Percentiles rank a stretch among this genome's conserved stretches.
Conservation (phyloP, 768 basidiomycete genomes). For the Suillus discolor region DNA sequence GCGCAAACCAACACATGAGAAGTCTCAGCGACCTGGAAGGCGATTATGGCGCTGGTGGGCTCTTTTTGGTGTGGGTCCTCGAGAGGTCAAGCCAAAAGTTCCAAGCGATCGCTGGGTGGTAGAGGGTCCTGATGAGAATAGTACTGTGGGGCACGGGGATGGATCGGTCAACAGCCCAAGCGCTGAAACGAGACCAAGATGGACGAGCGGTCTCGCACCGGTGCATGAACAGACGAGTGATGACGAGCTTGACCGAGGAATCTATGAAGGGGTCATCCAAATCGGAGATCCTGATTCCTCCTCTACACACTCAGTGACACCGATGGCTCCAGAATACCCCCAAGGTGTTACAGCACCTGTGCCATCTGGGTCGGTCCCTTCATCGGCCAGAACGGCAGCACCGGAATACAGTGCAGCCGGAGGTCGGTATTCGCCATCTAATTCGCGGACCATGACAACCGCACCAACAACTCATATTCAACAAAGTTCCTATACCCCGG, state of each 20-base stretch:
- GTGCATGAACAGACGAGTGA: constrained; percentile 17
- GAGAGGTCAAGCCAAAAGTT: constrained; percentile 24
- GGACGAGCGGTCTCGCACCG: constrained; percentile 8
- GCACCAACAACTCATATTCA: constrained; percentile 1
- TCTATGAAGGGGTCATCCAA: constrained; percentile 16
- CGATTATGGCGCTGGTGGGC: constrained; percentile 26
- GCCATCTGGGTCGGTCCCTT: neutral
- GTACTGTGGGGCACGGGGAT: constrained; percentile 19
- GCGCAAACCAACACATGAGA: neutral
- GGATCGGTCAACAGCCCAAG: constrained; percentile 15
- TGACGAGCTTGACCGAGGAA: constrained; percentile 4
- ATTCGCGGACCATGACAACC: neutral
- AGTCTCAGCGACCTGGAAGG: constrained; percentile 11
- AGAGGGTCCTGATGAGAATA: constrained; percentile 30
- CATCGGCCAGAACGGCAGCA: constrained; percentile 5
- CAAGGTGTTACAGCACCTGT: neutral
- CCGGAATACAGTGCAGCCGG: constrained; percentile 7
- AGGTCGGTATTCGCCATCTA: neutral
- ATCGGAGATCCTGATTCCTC: constrained; percentile 24
- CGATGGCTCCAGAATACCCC: constrained; percentile 4
- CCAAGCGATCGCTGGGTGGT: constrained; percentile 25
- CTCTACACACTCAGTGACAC: constrained; percentile 16
- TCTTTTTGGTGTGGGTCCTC: constrained; percentile 26
- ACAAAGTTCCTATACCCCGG: neutral
- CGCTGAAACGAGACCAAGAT: constrained; percentile 4